phyloP scores from a whole-genome alignment of 2,329 filamentous ascomycete species.

The Curvularia eragrostidis region DNA sequence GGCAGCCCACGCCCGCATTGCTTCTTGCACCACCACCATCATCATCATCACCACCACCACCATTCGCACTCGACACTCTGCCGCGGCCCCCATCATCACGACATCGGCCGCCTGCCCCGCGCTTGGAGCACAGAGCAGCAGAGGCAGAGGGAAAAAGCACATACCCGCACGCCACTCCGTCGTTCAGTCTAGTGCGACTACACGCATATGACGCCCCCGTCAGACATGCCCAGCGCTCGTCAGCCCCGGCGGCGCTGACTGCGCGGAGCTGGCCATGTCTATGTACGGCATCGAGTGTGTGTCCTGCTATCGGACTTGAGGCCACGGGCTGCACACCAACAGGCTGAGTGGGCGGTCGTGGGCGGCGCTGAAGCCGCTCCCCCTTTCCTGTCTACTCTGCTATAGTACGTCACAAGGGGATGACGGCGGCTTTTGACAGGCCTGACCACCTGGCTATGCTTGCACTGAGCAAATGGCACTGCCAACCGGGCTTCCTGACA shows the following conservation, averaged over 20 bases:
- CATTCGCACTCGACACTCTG: no score
- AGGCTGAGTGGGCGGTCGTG: no score
- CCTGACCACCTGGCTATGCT: constrained; percentile 5
- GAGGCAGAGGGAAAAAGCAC: constrained; percentile 15
- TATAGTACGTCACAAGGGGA: constrained; percentile 9
- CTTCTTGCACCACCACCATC: neutral
- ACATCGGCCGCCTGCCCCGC: constrained; percentile 6
- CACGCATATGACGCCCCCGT: neutral
- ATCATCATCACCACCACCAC: neutral
- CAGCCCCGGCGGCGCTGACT: constrained; percentile 15
- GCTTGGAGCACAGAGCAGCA: constrained; percentile 14
- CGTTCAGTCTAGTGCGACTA: neutral
- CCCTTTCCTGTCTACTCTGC: neutral
- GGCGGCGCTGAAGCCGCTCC: neutral
- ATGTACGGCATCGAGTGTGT: neutral
- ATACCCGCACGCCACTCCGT: constrained; percentile 9
- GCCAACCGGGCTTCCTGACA: neutral
- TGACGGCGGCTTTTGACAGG: constrained; percentile 20
- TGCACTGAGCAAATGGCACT: neutral
- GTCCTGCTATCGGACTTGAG: neutral
- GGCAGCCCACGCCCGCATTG: neutral
- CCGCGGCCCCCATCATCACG: neutral
- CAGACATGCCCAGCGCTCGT: constrained; percentile 17
- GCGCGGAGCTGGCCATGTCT: constrained; percentile 9
- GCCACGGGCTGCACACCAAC: no score